Evolutionary conservation across 495 filamentous ascomycete species (phyloP), one percentile per base, ranked within the genome.

Genomic region (Thermothielavioides terrestris): DNA sequence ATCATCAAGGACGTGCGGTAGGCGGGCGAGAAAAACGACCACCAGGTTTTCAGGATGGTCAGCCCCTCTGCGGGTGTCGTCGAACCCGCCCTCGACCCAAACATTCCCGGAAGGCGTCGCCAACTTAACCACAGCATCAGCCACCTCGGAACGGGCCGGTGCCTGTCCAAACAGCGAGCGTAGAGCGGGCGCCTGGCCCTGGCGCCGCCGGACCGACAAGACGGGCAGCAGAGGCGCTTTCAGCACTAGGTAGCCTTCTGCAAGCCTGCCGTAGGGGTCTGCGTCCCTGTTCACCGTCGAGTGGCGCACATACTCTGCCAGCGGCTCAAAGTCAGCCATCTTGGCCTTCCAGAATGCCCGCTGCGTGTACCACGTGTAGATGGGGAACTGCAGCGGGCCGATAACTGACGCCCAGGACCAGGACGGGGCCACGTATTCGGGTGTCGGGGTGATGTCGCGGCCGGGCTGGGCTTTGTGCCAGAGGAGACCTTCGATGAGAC

Each of bases 361-460:
- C 3, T 26, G 41, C 22, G 42, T 34, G 17, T 57, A 60, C 54
- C 57, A 63, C 30, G 12, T 30, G 25, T 60, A 60, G 2, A 52
- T 31, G 2, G 57, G 54, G 35, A 60, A 63, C 17, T 56, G 39
- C 39, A 66, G 50, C 8, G 39, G 26, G 3, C 61, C 61, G 2
- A 41, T 50, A 2, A 69, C 57, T 5, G 65, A 64, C 17, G 63
- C 65, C 66, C 68, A 71, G 0, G 63, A 65, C 66, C 68, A 71
- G 6, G 65, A 62, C 2, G 68, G 68, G 6, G 64, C 65, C 25
- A 59, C 20, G 12, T 54, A 46, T 20, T 50, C 25, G 20, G 32
- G 46, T 25, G 53, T 49, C 7, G 36, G 9, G 1, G 14, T 11
- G 11, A 58, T 45, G 28, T 59, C 45, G 1, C 7, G 8, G 0